These are phyloP conservation scores for Spatholobus suberectus DNA, from an alignment of 306 rosid genomes.

Conservation along the genomic window DNA sequence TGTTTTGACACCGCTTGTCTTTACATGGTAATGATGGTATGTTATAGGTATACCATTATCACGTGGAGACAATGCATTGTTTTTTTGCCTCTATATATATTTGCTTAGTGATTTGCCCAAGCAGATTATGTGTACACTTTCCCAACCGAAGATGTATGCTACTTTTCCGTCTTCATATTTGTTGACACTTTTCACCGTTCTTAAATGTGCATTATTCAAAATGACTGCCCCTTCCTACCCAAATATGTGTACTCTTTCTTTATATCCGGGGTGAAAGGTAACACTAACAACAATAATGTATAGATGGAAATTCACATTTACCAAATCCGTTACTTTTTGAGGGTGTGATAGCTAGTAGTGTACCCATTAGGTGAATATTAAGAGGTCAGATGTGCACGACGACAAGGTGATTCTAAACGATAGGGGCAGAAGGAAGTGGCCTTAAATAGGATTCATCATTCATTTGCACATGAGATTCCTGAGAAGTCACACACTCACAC, in stretches of 20 bases:
- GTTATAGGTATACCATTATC: not conserved
- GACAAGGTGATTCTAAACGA: constrained; percentile 4
- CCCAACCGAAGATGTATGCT: not conserved
- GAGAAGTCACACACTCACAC: constrained; percentile 33
- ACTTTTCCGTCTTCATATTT: not conserved
- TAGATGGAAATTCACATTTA: not conserved
- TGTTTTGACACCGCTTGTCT: not conserved
- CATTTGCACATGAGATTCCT: constrained; percentile 41
- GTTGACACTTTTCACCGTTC: not conserved
- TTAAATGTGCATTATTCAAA: not conserved
- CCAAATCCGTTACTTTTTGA: not conserved
- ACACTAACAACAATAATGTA: not conserved
- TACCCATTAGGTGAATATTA: not conserved
- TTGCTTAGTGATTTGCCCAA: not conserved
- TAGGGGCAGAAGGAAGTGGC: constrained; percentile 30
- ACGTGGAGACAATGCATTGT: not conserved
- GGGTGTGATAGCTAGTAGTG: not conserved
- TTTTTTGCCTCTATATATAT: not conserved
- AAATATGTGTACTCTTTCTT: constrained; percentile 4
- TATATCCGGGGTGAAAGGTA: not conserved
- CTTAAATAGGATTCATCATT: constrained; percentile 27
- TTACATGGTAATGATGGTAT: not conserved
- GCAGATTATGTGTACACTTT: constrained; percentile 6
- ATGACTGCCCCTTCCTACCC: not conserved
- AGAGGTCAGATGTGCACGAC: not conserved